Evolutionary conservation across 257 asterid genomes (phyloP).

Genomic region (Penstemon eatonii): DNA sequence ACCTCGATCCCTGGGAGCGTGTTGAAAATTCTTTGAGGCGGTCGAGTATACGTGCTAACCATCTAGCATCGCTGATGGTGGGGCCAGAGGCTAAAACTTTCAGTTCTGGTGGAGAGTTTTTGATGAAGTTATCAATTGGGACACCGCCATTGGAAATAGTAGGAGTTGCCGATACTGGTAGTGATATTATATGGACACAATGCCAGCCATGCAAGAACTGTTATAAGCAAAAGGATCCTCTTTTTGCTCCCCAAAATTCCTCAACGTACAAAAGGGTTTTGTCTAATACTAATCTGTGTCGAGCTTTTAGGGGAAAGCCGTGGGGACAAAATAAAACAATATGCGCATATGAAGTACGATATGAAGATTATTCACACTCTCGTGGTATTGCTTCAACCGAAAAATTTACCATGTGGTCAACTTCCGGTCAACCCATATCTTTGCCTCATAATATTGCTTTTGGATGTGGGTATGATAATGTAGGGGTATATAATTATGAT

Average conservation of each 20-base stretch:
- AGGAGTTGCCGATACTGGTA: constrained; percentile 44
- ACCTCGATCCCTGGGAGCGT: neutral
- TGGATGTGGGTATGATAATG: constrained; percentile 47
- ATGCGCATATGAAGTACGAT: constrained; percentile 24
- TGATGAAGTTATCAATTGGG: constrained; percentile 48
- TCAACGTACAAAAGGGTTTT: constrained; percentile 31
- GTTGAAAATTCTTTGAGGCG: neutral
- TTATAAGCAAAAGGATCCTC: constrained; percentile 28
- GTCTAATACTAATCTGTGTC: constrained; percentile 34
- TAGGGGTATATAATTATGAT: constrained; percentile 13
- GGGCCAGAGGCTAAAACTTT: neutral
- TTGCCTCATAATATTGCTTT: constrained; percentile 31
- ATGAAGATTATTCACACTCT: constrained; percentile 22
- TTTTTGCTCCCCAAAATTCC: constrained; percentile 37
- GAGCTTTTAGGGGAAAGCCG: constrained; percentile 25
- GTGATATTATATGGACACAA: constrained; percentile 46
- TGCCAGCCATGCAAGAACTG: constrained; percentile 46
- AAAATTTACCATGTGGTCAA: constrained; percentile 37
- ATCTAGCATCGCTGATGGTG: neutral
- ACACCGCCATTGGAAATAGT: constrained; percentile 41
- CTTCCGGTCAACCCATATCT: constrained; percentile 24
- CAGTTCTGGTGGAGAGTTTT: constrained; percentile 40
- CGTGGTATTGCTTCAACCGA: constrained; percentile 35
- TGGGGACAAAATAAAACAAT: constrained; percentile 26
- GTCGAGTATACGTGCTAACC: neutral